These are phyloP conservation scores for Crataegus laevigata DNA, from an alignment of 306 rosid species.

Conservation along the genomic window DNA sequence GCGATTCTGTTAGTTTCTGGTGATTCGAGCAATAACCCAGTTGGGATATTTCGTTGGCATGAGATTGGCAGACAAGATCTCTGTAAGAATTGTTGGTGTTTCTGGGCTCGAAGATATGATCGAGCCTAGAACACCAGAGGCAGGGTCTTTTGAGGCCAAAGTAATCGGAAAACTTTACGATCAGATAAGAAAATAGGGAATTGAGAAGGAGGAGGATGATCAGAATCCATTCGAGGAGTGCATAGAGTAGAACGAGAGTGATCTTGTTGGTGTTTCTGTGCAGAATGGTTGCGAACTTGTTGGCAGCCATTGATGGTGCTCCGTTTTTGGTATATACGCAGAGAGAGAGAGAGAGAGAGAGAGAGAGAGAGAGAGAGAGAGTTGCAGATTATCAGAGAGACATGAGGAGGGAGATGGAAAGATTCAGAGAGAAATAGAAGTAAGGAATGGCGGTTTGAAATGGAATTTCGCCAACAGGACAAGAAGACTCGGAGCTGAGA, in stretches of 20 bases:
- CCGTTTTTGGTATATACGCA: slow-evolving; percentile 48
- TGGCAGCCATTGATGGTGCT: slow-evolving; percentile 74
- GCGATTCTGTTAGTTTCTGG: slow-evolving; percentile 50
- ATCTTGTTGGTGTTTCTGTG: slow-evolving; percentile 76
- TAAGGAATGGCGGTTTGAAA: slow-evolving; percentile 27
- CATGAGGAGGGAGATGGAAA: slow-evolving; percentile 4
- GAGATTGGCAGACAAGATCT: slow-evolving; percentile 85
- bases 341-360: not conserved
- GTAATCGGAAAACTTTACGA: slow-evolving; percentile 67
- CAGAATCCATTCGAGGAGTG: slow-evolving; percentile 81
- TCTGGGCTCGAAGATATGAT: slow-evolving; percentile 60
- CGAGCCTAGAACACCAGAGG: slow-evolving; percentile 80
- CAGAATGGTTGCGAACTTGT: slow-evolving; percentile 83
- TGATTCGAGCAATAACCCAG: slow-evolving; percentile 67
- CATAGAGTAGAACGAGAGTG: slow-evolving; percentile 71
- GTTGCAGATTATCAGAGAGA: not conserved
- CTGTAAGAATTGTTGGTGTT: slow-evolving; percentile 29
- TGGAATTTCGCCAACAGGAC: slow-evolving; percentile 25
- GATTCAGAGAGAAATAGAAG: slow-evolving; percentile 9
- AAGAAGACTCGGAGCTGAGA: slow-evolving; percentile 24
- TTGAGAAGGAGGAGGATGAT: slow-evolving; percentile 71
- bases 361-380: slow-evolving; percentile 13
- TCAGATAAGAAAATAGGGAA: slow-evolving; percentile 72
- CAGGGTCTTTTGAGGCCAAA: slow-evolving; percentile 91
- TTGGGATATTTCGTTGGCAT: slow-evolving; percentile 70